Evolutionary conservation across 768 basidiomycete genomes (phyloP).

Genomic region (Pleurotus sapidus): DNA sequence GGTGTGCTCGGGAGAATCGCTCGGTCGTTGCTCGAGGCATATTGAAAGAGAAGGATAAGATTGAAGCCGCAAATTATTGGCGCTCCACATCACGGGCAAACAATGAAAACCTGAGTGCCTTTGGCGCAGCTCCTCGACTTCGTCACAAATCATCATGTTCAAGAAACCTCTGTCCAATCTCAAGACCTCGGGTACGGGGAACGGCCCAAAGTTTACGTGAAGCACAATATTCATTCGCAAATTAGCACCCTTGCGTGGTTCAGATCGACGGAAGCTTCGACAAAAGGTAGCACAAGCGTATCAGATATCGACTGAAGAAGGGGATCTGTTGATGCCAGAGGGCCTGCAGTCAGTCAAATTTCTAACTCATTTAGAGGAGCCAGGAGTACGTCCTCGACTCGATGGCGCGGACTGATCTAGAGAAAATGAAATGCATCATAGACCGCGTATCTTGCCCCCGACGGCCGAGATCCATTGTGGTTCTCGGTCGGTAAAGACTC

Average conservation of each 20-base stretch:
- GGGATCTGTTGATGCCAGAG: slow-evolving; percentile 68
- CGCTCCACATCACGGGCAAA: background rate
- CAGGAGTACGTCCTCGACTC: slow-evolving; percentile 46
- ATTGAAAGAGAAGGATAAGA: too few relatives aligned
- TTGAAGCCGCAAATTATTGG: too few relatives aligned
- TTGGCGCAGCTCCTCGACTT: slow-evolving; percentile 38
- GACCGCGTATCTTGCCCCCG: slow-evolving; percentile 61
- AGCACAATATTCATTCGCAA: background rate
- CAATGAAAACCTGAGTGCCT: background rate
- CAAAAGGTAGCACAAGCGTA: slow-evolving; percentile 36
- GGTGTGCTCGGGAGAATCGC: slow-evolving; percentile 68
- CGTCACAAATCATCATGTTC: slow-evolving; percentile 53
- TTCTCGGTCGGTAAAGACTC: slow-evolving; percentile 68
- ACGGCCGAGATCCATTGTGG: slow-evolving; percentile 72
- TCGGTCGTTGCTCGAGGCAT: slow-evolving; percentile 81
- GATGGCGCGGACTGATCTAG: background rate
- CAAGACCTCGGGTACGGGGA: slow-evolving; percentile 50
- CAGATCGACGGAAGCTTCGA: slow-evolving; percentile 70
- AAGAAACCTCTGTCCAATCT: slow-evolving; percentile 68
- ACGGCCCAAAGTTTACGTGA: too few relatives aligned
- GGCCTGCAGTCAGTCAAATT: slow-evolving; percentile 70
- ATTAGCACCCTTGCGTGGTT: slow-evolving; percentile 63
- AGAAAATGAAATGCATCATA: slow-evolving; percentile 20
- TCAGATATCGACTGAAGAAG: slow-evolving; percentile 49
- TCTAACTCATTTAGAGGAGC: slow-evolving; percentile 58